These are phyloP conservation scores for Thelephora terrestris DNA, from an alignment of 1,284 basidiomycete species.

Conservation along the genomic window DNA sequence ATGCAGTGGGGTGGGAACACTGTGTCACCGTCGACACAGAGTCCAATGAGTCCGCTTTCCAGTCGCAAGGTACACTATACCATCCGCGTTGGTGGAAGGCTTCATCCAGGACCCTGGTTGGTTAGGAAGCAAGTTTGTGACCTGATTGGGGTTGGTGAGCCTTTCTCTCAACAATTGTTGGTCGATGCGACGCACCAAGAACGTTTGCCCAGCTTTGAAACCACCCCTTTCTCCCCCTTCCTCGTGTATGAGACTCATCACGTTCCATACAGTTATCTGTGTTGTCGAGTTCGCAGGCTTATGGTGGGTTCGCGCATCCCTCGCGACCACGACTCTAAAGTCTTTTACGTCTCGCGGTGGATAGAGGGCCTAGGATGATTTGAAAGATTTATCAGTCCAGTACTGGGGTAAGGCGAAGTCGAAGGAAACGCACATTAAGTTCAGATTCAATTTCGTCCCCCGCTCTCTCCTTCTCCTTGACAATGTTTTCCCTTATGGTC, in stretches of 20 bases:
- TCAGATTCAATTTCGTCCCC: constrained; percentile 59
- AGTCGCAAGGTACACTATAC: constrained; percentile 18
- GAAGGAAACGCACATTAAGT: constrained; percentile 42
- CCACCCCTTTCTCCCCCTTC: constrained; percentile 43
- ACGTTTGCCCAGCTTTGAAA: constrained; percentile 60
- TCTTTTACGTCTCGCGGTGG: constrained; percentile 72
- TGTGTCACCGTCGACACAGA: background rate
- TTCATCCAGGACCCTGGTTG: constrained; percentile 20
- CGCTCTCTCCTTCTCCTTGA: constrained; percentile 39
- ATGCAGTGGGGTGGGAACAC: background rate
- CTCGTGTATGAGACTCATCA: constrained; percentile 37
- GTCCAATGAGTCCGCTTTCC: constrained; percentile 16
- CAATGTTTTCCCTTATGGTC: constrained; percentile 41
- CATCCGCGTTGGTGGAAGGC: constrained; percentile 11
- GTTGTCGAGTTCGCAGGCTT: constrained; percentile 48
- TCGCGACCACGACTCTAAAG: constrained; percentile 71
- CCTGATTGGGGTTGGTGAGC: constrained; percentile 7
- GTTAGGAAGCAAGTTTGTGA: constrained; percentile 20
- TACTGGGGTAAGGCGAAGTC: background rate
- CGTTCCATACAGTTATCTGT: constrained; percentile 83
- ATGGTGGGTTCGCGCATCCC: constrained; percentile 53
- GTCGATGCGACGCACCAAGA: constrained; percentile 37
- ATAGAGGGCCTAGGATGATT: constrained; percentile 42
- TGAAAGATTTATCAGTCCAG: background rate
- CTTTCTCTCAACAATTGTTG: background rate